A percentile compares a stretch with the other conserved stretches of the same genome.
Conservation (phyloP, 257 asterid species). For the Capsicum chinense region DNA sequence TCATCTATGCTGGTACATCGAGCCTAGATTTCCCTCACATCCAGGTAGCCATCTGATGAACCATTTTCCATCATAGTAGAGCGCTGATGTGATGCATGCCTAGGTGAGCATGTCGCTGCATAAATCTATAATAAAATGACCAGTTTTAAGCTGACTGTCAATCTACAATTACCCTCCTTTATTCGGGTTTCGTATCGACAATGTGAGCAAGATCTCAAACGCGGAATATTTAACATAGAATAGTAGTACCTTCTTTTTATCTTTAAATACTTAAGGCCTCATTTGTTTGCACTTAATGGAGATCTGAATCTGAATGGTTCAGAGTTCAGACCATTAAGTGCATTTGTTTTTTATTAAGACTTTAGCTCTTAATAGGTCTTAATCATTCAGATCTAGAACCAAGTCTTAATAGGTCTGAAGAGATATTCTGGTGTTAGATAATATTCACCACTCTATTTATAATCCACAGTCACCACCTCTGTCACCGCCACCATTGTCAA, state of each 20-base stretch:
- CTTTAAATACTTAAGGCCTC: neutral
- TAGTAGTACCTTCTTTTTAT: neutral
- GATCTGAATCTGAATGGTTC: no score
- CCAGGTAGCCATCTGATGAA: neutral
- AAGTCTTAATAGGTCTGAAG: no score
- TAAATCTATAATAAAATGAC: neutral
- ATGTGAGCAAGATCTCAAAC: neutral
- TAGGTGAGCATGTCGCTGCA: neutral
- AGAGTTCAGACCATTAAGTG: no score
- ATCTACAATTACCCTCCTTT: neutral
- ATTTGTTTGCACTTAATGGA: no score
- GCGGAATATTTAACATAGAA: neutral
- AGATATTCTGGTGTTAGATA: no score
- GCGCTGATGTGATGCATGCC: neutral
- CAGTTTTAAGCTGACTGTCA: neutral
- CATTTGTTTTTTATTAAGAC: no score
- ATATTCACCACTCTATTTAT: no score
- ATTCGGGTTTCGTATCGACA: neutral
- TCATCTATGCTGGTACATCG: neutral
- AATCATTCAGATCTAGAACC: no score
- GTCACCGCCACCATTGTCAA: no score
- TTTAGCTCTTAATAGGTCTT: no score
- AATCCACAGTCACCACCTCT: no score
- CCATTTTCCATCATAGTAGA: neutral
- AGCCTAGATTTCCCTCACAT: constrained; percentile 1